These are phyloP conservation scores for Saccharomycopsis malanga DNA, from an alignment of 805 yeast genomes.

Conservation along the genomic window DNA sequence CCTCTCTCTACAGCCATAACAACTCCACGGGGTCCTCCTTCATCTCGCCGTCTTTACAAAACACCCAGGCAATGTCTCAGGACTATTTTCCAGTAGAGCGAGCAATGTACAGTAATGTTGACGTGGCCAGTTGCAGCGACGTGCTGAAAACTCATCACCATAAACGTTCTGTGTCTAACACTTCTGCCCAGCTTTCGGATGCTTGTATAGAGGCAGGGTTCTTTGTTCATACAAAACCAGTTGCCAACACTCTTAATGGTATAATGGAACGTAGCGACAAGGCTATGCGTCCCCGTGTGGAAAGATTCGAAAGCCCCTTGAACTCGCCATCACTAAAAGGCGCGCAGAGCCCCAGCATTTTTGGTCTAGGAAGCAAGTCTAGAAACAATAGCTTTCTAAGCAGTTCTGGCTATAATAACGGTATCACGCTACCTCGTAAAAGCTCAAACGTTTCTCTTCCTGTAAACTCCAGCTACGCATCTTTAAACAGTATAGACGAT, in stretches of 20 bases:
- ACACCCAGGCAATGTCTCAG: neutral
- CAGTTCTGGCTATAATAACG: constrained; percentile 6
- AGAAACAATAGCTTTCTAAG: constrained; percentile 13
- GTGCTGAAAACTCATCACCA: too few relatives aligned
- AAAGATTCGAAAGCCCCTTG: constrained; percentile 11
- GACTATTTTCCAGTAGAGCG: too few relatives aligned
- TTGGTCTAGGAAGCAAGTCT: constrained; percentile 8
- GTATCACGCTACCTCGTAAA: constrained; percentile 10
- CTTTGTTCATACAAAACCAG: constrained; percentile 25
- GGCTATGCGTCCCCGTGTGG: constrained; percentile 19
- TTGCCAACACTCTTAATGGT: constrained; percentile 25
- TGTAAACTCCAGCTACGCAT: constrained; percentile 64
- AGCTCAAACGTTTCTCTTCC: constrained; percentile 58
- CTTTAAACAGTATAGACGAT: constrained; percentile 52
- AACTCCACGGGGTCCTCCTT: constrained; percentile 9
- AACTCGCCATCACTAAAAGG: constrained; percentile 6
- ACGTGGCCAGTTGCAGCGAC: too few relatives aligned
- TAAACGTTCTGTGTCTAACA: constrained; percentile 26
- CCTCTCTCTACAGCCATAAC: constrained; percentile 3
- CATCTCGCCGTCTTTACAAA: constrained; percentile 1
- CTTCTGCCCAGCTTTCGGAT: constrained; percentile 23
- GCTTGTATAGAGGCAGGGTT: constrained; percentile 30
- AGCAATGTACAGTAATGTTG: too few relatives aligned
- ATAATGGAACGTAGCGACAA: constrained; percentile 25
- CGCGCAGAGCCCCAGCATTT: constrained; percentile 6